phyloP scores from a whole-genome alignment of 805 yeast genomes.

The Lipomyces spencermartinsiae region DNA sequence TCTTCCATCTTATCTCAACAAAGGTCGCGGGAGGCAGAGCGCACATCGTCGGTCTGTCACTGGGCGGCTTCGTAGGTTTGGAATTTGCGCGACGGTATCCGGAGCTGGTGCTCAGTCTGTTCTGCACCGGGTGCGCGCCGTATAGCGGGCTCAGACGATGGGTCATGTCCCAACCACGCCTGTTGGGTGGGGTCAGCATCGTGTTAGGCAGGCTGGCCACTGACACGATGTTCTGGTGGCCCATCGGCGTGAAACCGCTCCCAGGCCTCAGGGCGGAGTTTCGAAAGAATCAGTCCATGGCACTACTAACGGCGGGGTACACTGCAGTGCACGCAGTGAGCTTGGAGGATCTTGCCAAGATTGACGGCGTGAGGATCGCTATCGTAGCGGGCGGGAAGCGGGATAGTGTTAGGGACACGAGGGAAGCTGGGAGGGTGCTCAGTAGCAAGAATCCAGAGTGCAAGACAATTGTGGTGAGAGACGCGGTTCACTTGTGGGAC shows the following conservation, averaged over 20 bases:
- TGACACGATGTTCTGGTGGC: constrained; percentile 2
- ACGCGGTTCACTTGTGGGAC: constrained; percentile 14
- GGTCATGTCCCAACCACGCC: neutral
- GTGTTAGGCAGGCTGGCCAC: neutral
- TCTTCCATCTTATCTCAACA: neutral
- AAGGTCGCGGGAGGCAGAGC: neutral
- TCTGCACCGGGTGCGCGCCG: constrained; percentile 4
- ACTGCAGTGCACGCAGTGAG: neutral
- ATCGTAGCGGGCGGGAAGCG: constrained; percentile 8
- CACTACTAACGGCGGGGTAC: neutral
- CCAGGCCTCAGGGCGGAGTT: neutral
- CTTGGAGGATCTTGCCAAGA: neutral
- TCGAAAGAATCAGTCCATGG: constrained; percentile 3
- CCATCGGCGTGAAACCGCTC: neutral
- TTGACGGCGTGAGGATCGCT: constrained; percentile 7
- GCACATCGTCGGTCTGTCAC: constrained; percentile 9
- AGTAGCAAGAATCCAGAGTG: neutral
- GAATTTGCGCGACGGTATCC: constrained; percentile 7
- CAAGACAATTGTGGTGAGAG: constrained; percentile 5
- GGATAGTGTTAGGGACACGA: constrained; percentile 6
- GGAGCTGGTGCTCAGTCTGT: neutral
- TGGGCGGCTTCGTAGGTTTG: constrained; percentile 8
- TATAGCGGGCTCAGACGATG: neutral
- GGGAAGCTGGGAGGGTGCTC: constrained; percentile 3
- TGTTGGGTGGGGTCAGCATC: too few relatives aligned